Evolutionary conservation across 2,329 filamentous ascomycete genomes (phyloP), one percentile per base, ranked within the genome.

Genomic region (Aspergillus ruber): DNA sequence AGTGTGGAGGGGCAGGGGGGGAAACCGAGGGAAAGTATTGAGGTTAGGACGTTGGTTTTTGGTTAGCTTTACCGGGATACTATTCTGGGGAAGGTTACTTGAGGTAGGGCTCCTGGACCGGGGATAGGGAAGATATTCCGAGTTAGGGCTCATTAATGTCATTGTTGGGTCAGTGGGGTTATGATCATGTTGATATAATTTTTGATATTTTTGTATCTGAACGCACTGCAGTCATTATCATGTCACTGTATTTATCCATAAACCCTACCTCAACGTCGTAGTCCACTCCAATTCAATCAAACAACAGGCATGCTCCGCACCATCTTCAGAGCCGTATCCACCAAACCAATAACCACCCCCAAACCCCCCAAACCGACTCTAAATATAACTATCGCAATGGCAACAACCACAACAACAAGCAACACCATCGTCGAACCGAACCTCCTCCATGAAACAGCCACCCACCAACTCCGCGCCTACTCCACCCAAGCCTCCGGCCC

Each of bases 21-120:
- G 4, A 81, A 83, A 53, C 80, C 79, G 0, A 78, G 90, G 55
- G 87, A 95, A 74, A 95, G 89, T 64, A 95, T 96, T 63, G 90
- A 96, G 68, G 86, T 95, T 13, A 78, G 90, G 57, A 83, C 87
- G 32, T 74, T 95, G 66, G 86, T 95, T 0, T 95, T 95, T 75
- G 86, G 85, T 15, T 73, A 55, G 57, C 50, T 43, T 38, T 18
- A 13, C 32, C 29, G 9, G 29, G 12, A 13, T 36, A n/a, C 33
- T n/a, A 6, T 15, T n/a, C 33, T 32, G 27, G 4, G 20, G 20
- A 20, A 4, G 8, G 27, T 32, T 32, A 9, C n/a, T n/a, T n/a
- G n/a, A n/a, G n/a, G n/a, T n/a, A n/a, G n/a, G n/a, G n/a, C n/a
- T n/a, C n/a, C n/a, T n/a, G n/a, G n/a, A n/a, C n/a, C n/a, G n/a